Base-by-base conservation (phyloP, 371 early-diverging fungal species). In the Mucor plumbeus region DNA sequence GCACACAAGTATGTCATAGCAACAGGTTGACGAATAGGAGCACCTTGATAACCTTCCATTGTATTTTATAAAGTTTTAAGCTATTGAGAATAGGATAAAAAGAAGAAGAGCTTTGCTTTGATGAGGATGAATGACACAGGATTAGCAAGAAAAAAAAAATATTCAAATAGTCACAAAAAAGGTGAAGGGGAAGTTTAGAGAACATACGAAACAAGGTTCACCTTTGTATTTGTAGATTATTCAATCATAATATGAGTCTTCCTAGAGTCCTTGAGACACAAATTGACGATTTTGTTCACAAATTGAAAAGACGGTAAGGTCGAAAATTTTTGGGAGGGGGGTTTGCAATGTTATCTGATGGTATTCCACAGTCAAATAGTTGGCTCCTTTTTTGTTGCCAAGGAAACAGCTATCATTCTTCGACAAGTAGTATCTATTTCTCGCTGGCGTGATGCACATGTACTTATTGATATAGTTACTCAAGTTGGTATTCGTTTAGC, bases 351-450 rank as follows among this genome's bases (percentile, higher is more conserved):
- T 11, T 21, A 8, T n/a, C 11, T 48, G 14, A 43, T 34, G 4
- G 10, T 0, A 17, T 55, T 19, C 5, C 8, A 21, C 74, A 91
- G 95, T 33, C 94, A 92, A 77, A 80, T 93, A 7, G 80, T 88
- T 31, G 94, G 94, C 35, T 91, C 94, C 14, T 89, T 84, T 53
- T 80, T 82, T 34, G 90, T 91, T 31, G 88, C 96, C 31, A 81
- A 92, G 53, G 94, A 94, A 69, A 96, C 96, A 0, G 89, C 92
- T 26, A 83, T 84, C 48, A 80, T 96, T 35, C 81, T 97, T 63
- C 82, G 92, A 53, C 92, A 90, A 50, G 91, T 93, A 5, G 87
- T 97, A 26, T 88, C 92, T 4, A 82, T 82, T 63, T 88, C 86
- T 39, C 85, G 90, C 43, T 95, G 95, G 93, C 84, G 80, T 26